Evolutionary conservation across 768 basidiomycete species (phyloP).

Genomic region (Rhodotorula toruloides): DNA sequence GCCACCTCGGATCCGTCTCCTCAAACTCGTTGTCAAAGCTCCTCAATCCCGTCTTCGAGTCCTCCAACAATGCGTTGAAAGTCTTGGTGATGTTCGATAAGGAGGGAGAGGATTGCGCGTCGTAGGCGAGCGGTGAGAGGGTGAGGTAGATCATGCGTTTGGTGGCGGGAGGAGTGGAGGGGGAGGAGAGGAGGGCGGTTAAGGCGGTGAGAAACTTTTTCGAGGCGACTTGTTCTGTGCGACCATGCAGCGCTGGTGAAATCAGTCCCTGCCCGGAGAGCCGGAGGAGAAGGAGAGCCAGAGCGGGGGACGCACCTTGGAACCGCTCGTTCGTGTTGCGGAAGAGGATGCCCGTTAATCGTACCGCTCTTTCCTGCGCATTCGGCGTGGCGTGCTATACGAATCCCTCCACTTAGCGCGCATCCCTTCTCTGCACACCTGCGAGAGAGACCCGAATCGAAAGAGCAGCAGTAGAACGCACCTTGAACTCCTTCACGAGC

Average conservation of each 20-base stretch:
- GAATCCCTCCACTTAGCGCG: no score
- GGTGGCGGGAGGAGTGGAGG: constrained; percentile 26
- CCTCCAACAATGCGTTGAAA: neutral
- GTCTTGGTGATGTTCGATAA: neutral
- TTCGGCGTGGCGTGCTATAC: constrained; percentile 18
- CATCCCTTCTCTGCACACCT: no score
- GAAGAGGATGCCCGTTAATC: constrained; percentile 21
- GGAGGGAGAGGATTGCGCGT: constrained; percentile 1
- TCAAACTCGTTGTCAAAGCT: neutral
- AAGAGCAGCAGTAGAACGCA: neutral
- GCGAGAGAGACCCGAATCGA: no score
- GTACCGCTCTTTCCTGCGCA: constrained; percentile 18
- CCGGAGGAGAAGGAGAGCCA: neutral
- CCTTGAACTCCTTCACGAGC: constrained; percentile 39
- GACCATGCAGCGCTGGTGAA: neutral
- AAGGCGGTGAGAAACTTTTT: constrained; percentile 38
- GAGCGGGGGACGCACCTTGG: constrained; percentile 16
- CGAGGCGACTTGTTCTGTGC: constrained; percentile 29
- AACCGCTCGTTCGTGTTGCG: constrained; percentile 33
- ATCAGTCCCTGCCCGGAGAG: neutral
- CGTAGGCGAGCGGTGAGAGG: constrained; percentile 32
- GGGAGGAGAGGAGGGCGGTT: constrained; percentile 10
- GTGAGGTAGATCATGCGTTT: constrained; percentile 34
- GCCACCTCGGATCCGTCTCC: neutral
- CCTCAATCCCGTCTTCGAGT: neutral